Base-by-base conservation (phyloP, 306 rosid species). In the Vigna mungo region DNA sequence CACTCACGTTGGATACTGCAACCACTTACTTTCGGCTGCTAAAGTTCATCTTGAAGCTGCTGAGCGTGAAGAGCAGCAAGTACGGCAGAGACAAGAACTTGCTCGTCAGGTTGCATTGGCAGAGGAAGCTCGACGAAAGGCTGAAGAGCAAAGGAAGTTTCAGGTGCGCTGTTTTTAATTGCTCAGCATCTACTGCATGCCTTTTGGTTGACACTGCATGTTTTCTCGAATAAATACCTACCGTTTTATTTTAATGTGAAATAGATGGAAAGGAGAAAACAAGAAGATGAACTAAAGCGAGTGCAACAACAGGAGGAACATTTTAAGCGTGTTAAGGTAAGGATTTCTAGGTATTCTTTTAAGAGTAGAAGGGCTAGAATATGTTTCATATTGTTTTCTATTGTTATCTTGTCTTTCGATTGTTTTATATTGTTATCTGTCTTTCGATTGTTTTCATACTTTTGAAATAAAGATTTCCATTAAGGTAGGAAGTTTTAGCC, bases 301-400 rank as follows among this genome's bases (percentile, higher is more conserved):
- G 97, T 96, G 85, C 92, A 89, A 85, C 94, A 91, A 82, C 98
- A 96, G 85, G 99, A 96, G 87, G 97, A 96, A 71, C 91, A 92
- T 78, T 96, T 96, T 79, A 91, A 75, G 76, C 96, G 98, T 34
- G 73, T 96, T 68, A 96, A 92, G 98, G 99, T 96, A 81, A 77
- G 76, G 69, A 67, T 70, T 83, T 30, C 20, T 49, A 5, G 58
- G 54, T 74, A 68, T 54, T 36, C 49, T 77, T 72, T 48, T n/a
- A 18, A 49, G 70, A 55, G 67, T 64, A 62, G 11, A 72, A 76
- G 75, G 23, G 54, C 74, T 58, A 67, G 47, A 39, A 34, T 62
- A 23, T 60, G 37, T 1, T 52, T 69, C 46, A 9, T 41, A 9
- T 39, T 39, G 44, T 9, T 39, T 39, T 39, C 44, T 39, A 2